Evolutionary conservation across 441 rosid genomes (phyloP).

Genomic region (Croton setiger): DNA sequence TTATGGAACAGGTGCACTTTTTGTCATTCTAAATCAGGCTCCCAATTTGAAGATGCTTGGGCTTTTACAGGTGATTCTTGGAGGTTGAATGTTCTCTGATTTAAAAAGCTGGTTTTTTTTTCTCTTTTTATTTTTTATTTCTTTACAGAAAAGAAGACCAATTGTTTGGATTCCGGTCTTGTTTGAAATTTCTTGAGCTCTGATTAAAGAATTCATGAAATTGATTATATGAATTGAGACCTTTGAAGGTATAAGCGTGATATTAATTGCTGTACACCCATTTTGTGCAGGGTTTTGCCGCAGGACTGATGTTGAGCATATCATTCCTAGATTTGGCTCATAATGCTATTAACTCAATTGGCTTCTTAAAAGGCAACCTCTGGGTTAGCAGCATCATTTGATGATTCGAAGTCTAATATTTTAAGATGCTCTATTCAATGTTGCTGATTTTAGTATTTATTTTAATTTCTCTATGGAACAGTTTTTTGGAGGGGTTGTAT

Average conservation of each 20-base stretch:
- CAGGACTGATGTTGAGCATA: constrained; percentile 97
- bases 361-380: constrained; percentile 90
- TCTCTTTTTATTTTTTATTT: background rate
- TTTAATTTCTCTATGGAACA: constrained; percentile 38
- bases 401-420: constrained; percentile 12
- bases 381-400: constrained; percentile 62
- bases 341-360: constrained; percentile 94
- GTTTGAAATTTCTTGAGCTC: background rate
- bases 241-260: background rate
- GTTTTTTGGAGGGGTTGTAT: constrained; percentile 96
- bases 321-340: constrained; percentile 97
- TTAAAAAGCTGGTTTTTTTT: background rate
- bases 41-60: constrained; percentile 99
- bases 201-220: background rate
- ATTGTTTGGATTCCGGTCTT: background rate
- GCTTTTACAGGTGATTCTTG: constrained; percentile 70
- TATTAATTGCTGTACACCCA: constrained; percentile 4
- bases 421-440: no score
- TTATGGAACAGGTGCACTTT: constrained; percentile 70
- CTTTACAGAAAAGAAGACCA: background rate
- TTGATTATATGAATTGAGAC: background rate
- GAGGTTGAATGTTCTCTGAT: constrained; percentile 17
- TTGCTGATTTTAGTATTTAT: constrained; percentile 21
- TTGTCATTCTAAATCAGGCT: constrained; percentile 66
- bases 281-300: constrained; percentile 86